phyloP scores from a whole-genome alignment of 2,329 filamentous ascomycete genomes.

The Trichoderma koningiopsis region DNA sequence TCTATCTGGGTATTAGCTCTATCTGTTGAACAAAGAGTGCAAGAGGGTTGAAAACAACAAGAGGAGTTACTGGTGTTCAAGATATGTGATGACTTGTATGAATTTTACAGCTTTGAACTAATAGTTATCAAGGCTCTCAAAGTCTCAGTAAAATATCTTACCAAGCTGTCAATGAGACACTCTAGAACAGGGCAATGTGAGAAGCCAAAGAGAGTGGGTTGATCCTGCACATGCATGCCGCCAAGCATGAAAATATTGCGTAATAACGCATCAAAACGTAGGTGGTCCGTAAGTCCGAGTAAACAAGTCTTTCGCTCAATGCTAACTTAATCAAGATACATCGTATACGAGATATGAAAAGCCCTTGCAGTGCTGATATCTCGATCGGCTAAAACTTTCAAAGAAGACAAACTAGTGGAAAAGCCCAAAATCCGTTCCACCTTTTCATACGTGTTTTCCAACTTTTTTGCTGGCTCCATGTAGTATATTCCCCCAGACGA shows the following conservation, averaged over 20 bases:
- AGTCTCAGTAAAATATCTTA: background rate
- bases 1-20: background rate
- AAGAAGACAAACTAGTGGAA: background rate
- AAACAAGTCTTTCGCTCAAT: background rate
- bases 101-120: background rate
- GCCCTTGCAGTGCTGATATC: background rate
- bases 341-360: background rate
- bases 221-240: background rate
- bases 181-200: background rate
- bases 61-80: background rate
- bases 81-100: background rate
- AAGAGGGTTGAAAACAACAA: background rate
- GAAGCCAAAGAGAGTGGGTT: background rate
- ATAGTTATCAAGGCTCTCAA: background rate
- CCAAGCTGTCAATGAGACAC: background rate
- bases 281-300: background rate
- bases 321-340: background rate
- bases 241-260: background rate
- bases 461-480: background rate
- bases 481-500: background rate
- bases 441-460: background rate
- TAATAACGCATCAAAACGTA: background rate
- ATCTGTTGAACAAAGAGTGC: background rate
- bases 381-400: background rate
- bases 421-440: background rate